Base-by-base conservation (phyloP, 768 basidiomycete genomes). In the Leucocoprinus leucothites region DNA sequence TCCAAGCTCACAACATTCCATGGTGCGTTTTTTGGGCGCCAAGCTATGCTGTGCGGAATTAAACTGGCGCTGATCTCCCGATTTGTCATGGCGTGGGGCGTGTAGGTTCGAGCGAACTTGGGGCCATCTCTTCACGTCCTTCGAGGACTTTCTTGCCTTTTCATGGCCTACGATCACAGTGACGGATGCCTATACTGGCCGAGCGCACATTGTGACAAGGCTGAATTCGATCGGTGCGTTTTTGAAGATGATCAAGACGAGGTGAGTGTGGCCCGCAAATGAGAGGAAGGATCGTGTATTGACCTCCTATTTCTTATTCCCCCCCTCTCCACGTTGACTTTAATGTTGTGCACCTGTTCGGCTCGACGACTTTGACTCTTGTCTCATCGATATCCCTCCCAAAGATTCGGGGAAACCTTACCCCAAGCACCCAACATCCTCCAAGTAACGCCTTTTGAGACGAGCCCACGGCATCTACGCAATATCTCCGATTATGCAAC, bases 131-230 rank as follows among this genome's bases (percentile, higher is more conserved):
- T 93, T 93, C 70, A 81, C 84, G 46, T 81, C 86, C 0, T 92
- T 92, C 64, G 87, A 89, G 46, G 82, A 81, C 25, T 93, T 93
- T 67, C 75, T 93, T 34, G 75, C 80, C 11, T 92, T 91, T 67
- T 88, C 86, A 38, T 93, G 90, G 91, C 91, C 91, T 3, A 83
- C 81, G 16, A 86, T 93, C 58, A 84, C 84, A 1, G 81, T 89
- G 42, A 91, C 91, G 34, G 88, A 91, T 65, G 65, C 75, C 41
- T 78, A 76, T 66, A 89, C 91, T 0, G 85, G 87, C 16, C 78
- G 78, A 58, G 82, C 88, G 0, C 90, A 92, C 66, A 86, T 93
- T 52, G 89, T 89, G 21, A 91, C 89, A n/a, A 80, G 87, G 45
- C 69, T 83, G 58, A 84, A 76, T 3, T 86, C 86, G 28, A 76